These are phyloP conservation scores for Ophiostoma pallidulum DNA, from an alignment of 2,329 filamentous ascomycete species.

Conservation along the genomic window DNA sequence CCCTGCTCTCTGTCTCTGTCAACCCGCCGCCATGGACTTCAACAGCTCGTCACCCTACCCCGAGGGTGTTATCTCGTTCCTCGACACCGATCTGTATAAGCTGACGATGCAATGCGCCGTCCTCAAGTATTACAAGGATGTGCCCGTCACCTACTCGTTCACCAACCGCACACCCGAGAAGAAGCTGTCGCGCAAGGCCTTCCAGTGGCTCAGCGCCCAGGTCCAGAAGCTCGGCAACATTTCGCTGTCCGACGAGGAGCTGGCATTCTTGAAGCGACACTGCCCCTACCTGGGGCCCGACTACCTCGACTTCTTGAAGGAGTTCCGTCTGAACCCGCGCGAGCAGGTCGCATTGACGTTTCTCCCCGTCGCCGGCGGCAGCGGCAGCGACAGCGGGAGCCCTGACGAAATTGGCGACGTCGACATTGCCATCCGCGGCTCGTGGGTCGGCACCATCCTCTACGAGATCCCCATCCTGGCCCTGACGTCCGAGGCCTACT, in stretches of 20 bases:
- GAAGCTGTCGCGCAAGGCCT: conserved; percentile 75
- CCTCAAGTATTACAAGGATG: conserved; percentile 78
- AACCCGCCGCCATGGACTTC: conserved; percentile 45
- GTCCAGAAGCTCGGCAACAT: conserved; percentile 79
- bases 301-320: conserved; percentile 73
- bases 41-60: conserved; percentile 58
- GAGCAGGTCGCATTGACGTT: conserved; percentile 72
- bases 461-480: conserved; percentile 95
- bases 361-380: conserved; percentile 47
- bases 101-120: conserved; percentile 98
- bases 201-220: conserved; percentile 75
- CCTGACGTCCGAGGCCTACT: conserved; percentile 90
- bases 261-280: conserved; percentile 64
- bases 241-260: conserved; percentile 67
- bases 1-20: too few species aligned
- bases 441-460: conserved; percentile 91
- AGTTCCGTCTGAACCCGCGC: conserved; percentile 70
- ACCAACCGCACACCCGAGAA: conserved; percentile 94
- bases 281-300: conserved; percentile 71
- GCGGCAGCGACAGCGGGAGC: conserved; percentile 30
- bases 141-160: conserved; percentile 81
- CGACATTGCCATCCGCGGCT: conserved; percentile 65
- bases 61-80: conserved; percentile 71
- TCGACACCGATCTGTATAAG: conserved; percentile 86
- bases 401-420: conserved; percentile 59